Conservation (phyloP, 192 early-diverging fungal species). For the Hyaloraphidium curvatum region DNA sequence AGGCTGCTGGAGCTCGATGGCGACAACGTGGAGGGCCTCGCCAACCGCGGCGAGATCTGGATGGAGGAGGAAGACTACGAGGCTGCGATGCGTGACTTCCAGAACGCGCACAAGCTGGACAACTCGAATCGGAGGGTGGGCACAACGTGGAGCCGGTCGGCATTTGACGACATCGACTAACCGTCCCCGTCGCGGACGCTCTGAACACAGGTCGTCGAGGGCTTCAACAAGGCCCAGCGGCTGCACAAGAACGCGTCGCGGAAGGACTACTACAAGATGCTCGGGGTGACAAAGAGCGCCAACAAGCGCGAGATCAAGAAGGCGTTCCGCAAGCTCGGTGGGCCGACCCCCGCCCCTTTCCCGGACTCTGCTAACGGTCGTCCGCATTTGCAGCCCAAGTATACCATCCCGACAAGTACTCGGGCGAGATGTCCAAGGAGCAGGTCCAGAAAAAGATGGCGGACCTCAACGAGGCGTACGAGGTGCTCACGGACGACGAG, state of each 20-base stretch:
- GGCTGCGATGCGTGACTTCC: conserved; percentile 50
- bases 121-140: conserved; percentile 30
- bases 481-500: conserved; percentile 41
- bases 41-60: conserved; percentile 45
- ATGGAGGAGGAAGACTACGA: conserved; percentile 55
- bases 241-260: conserved; percentile 30
- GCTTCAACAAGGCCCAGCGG: conserved; percentile 37
- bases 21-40: conserved; percentile 49
- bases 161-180: too few relatives aligned
- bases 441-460: conserved; percentile 75
- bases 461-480: conserved; percentile 85
- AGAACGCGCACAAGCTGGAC: conserved; percentile 42
- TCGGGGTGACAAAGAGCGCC: conserved; percentile 59
- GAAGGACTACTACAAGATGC: conserved; percentile 92
- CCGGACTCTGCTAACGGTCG: too few relatives aligned
- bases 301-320: conserved; percentile 65
- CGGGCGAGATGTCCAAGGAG: conserved; percentile 54
- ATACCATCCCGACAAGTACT: conserved; percentile 69
- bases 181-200: too few relatives aligned
- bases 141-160: neutral
- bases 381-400: too few relatives aligned
- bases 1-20: conserved; percentile 48
- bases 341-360: too few relatives aligned
- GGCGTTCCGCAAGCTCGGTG: conserved; percentile 75
- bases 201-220: conserved; percentile 15